Conservation (phyloP, 2,329 filamentous ascomycete genomes). For the Pseudogymnoascus sp. region DNA sequence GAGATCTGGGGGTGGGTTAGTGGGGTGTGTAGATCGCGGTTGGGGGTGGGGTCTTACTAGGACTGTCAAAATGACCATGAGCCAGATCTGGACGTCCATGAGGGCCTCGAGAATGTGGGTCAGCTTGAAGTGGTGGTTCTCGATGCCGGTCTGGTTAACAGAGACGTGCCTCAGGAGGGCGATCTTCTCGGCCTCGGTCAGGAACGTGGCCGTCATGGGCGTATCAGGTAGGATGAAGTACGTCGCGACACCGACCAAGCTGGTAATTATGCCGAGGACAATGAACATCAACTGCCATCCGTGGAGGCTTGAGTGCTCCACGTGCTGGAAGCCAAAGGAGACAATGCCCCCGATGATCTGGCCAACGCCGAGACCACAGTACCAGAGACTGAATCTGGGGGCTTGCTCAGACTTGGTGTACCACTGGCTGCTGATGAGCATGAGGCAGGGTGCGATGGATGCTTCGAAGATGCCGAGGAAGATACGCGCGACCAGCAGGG, state of each 20-base stretch:
- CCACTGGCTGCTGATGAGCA: conserved; percentile 53
- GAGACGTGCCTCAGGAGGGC: conserved; percentile 43
- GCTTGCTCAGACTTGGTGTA: conserved; percentile 50
- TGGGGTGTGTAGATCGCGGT: neutral
- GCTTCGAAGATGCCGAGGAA: conserved; percentile 55
- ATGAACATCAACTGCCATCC: conserved; percentile 45
- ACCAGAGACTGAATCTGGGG: conserved; percentile 53
- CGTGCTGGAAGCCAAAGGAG: conserved; percentile 46
- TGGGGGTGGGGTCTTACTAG: conserved; percentile 31
- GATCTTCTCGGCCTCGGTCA: conserved; percentile 33
- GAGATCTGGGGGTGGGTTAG: conserved; percentile 31
- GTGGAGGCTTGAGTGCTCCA: conserved; percentile 30
- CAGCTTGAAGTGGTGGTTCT: conserved; percentile 39
- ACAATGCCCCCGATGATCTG: conserved; percentile 42
- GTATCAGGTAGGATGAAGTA: conserved; percentile 40
- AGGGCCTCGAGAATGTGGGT: conserved; percentile 42
- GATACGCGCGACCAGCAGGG: conserved; percentile 45
- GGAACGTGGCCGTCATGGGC: conserved; percentile 36
- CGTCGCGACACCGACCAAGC: conserved; percentile 33
- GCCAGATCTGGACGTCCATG: conserved; percentile 42
- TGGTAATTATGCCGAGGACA: conserved; percentile 38
- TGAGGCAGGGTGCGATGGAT: conserved; percentile 49
- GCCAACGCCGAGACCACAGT: conserved; percentile 48
- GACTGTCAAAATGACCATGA: conserved; percentile 40
- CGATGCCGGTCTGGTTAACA: conserved; percentile 47